Evolutionary conservation across 2,329 filamentous ascomycete species (phyloP).

Genomic region (Clarireedia sp.): DNA sequence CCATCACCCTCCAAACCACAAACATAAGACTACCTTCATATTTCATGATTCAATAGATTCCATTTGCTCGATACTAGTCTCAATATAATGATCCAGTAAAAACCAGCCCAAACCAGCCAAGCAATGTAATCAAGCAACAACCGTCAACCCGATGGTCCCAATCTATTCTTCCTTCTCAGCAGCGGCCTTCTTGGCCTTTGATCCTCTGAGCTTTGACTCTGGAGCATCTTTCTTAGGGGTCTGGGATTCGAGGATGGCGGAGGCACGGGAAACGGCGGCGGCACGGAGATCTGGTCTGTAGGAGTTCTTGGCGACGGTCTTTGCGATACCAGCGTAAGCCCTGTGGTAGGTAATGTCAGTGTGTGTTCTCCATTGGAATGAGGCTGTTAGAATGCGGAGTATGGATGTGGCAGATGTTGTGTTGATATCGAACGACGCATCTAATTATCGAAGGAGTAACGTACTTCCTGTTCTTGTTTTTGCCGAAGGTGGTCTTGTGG

Average conservation of each 20-base stretch:
- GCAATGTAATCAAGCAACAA: constrained; percentile 6
- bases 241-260: constrained; percentile 75
- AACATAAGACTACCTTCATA: not conserved
- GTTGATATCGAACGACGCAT: not conserved
- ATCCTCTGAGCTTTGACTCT: constrained; percentile 69
- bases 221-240: constrained; percentile 66
- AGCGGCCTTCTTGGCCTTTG: constrained; percentile 67
- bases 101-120: constrained; percentile 15
- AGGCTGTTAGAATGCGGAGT: too few relatives aligned
- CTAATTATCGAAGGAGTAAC: constrained; percentile 29
- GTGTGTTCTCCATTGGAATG: not conserved
- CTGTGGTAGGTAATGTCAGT: constrained; percentile 35
- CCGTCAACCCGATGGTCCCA: constrained; percentile 16
- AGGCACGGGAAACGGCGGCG: constrained; percentile 77
- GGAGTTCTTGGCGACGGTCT: constrained; percentile 69
- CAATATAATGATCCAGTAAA: not conserved
- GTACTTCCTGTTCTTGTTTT: constrained; percentile 74
- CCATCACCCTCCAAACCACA: not conserved
- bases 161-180: constrained; percentile 39
- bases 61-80: not conserved
- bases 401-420: not conserved
- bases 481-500: constrained; percentile 60
- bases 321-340: constrained; percentile 84
- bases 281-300: constrained; percentile 77
- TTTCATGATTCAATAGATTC: not conserved